Evolutionary conservation across 306 rosid species (phyloP).

Genomic region (Vicia faba): DNA sequence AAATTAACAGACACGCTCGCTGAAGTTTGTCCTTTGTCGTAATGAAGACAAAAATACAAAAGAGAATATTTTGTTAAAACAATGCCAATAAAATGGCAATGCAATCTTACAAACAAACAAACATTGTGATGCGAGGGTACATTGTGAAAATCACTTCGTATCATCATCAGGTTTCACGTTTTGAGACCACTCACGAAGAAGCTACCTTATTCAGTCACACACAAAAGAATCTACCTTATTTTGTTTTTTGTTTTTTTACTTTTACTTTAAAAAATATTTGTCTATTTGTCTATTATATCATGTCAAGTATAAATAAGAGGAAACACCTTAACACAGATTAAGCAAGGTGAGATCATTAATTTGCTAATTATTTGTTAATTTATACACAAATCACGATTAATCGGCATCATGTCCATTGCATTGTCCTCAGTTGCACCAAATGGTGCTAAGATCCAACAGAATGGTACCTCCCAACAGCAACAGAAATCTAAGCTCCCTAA

Average conservation of each 20-base stretch:
- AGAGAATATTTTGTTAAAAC: neutral
- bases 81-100: neutral
- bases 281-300: neutral
- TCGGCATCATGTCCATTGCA: constrained; percentile 6
- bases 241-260: neutral
- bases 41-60: neutral
- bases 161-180: constrained; percentile 33
- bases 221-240: neutral
- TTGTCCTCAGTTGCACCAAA: neutral
- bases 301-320: neutral
- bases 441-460: neutral
- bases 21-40: neutral
- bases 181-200: neutral
- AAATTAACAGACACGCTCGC: neutral
- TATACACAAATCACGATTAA: neutral
- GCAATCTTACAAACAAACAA: neutral
- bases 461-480: neutral
- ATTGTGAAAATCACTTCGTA: neutral
- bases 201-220: neutral
- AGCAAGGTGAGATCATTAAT: neutral
- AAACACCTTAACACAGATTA: neutral
- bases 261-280: no score
- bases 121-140: constrained; percentile 8
- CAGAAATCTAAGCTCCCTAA: constrained; percentile 36
- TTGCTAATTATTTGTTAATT: neutral